These are phyloP conservation scores for Bryum argenteum DNA, from an alignment of 225 moss, liverwort and hornwort genomes.

Conservation along the genomic window DNA sequence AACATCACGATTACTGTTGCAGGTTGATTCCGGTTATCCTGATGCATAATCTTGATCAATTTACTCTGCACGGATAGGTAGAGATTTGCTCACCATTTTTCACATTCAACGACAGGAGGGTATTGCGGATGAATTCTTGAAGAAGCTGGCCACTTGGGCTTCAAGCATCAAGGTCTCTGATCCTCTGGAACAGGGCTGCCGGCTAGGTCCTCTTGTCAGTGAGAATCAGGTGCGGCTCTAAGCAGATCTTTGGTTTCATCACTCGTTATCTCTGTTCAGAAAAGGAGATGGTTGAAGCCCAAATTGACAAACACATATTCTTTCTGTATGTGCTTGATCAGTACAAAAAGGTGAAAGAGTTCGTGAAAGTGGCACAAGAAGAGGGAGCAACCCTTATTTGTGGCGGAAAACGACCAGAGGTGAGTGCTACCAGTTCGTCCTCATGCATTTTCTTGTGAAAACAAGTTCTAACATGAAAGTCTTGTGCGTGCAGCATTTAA, in stretches of 20 bases:
- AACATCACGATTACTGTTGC: constrained; percentile 84
- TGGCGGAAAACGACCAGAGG: constrained; percentile 89
- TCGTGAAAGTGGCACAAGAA: constrained; percentile 75
- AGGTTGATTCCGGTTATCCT: constrained; percentile 49
- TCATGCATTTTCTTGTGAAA: neutral
- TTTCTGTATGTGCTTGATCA: constrained; percentile 38
- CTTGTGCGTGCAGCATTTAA: constrained; percentile 62
- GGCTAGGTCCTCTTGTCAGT: constrained; percentile 89
- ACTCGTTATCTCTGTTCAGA: too few relatives aligned
- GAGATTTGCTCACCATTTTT: constrained; percentile 1
- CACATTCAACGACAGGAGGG: constrained; percentile 55
- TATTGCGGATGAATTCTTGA: constrained; percentile 85
- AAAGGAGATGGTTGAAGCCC: neutral
- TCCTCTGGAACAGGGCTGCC: constrained; percentile 86
- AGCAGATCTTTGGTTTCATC: neutral
- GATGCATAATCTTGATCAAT: constrained; percentile 8
- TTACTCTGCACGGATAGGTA: neutral
- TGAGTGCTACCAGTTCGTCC: constrained; percentile 39
- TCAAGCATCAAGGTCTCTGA: constrained; percentile 85
- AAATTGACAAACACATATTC: neutral
- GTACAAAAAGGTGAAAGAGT: constrained; percentile 81
- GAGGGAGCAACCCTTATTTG: constrained; percentile 89
- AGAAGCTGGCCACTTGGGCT: constrained; percentile 73
- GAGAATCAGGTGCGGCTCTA: constrained; percentile 65
- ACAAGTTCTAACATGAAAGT: neutral